phyloP scores from a whole-genome alignment of 192 early-diverging fungal genomes.

The Pilobolus umbonatus region DNA sequence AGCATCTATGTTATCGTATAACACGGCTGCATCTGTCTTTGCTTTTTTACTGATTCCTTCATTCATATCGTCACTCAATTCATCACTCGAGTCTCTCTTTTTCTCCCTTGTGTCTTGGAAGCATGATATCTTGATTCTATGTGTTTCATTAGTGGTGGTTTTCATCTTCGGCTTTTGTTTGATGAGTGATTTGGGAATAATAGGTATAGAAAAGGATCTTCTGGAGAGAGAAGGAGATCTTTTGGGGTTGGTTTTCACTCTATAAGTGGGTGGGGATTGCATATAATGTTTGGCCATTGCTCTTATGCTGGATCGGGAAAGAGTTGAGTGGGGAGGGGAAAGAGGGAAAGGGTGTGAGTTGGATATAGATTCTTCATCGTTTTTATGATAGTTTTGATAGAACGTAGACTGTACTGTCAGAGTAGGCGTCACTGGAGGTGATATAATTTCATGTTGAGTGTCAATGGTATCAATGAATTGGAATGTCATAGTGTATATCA shows the following conservation, averaged over 20 bases:
- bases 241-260: not conserved
- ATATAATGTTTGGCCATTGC: no score
- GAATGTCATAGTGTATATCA: not conserved
- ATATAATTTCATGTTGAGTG: not conserved
- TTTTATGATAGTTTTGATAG: no score
- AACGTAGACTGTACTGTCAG: not conserved
- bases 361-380: no score
- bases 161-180: no score
- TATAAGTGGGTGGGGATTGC: not conserved
- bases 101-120: not conserved
- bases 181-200: no score
- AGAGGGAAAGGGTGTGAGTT: not conserved
- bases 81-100: not conserved
- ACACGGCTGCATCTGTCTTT: constrained; percentile 23
- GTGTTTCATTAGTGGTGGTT: not conserved
- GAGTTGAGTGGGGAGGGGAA: not conserved
- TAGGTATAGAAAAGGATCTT: not conserved
- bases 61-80: not conserved
- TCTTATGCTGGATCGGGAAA: not conserved
- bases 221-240: not conserved
- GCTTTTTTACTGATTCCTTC: constrained; percentile 17
- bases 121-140: not conserved
- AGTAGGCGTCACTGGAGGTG: constrained; percentile 11
- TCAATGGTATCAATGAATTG: not conserved
- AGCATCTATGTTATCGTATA: constrained; percentile 21